Base-by-base conservation (phyloP, 805 yeast species). In the Pichia ethanolica region DNA sequence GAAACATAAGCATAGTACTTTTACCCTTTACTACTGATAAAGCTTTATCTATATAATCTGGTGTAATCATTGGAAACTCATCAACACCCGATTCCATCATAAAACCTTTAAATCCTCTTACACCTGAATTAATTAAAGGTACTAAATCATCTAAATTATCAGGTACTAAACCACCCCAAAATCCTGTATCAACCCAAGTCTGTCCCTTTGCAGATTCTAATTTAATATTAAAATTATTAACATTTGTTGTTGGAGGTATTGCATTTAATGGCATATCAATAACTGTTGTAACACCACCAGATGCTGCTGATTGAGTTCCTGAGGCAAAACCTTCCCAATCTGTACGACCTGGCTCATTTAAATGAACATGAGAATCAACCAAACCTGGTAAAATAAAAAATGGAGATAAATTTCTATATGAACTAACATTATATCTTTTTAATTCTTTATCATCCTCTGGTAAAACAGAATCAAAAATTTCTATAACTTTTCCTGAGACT, bases 291-390 rank as follows among this genome's bases (percentile, higher is more conserved):
- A 90, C 97, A 50, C 98, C 98, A 14, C 98, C 98, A 11, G 90
- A 75, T 0, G 95, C 95, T 0, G 97, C 97, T 2, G 96, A 86
- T 62, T 83, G 83, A 0, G 98, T 90, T 0, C 98, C 98, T 0
- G 96, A 85, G n/a, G 82, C 96, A 64, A 91, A 90, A 1, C 98
- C 98, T 67, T 90, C 98, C 98, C 98, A 90, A 54, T 89, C 96
- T 1, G 97, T 90, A 58, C 97, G 72, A n/a, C 98, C 98, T 0
- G 98, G 97, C 61, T 91, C 98, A 65, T 91, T 91, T 57, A 90
- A 70, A 61, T 90, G 98, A 28, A 90, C 98, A 65, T 90, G 98
- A 5, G 96, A 78, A 61, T 90, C 98, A 5, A 90, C 95, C 33
- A 90, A 74, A 0, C 98, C 98, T 0, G 98, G 97, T 71, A 91